Percentiles rank a stretch among this genome's conserved stretches.
phyloP scores from a whole-genome alignment of 768 basidiomycete genomes.

The Cyathus striatus region DNA sequence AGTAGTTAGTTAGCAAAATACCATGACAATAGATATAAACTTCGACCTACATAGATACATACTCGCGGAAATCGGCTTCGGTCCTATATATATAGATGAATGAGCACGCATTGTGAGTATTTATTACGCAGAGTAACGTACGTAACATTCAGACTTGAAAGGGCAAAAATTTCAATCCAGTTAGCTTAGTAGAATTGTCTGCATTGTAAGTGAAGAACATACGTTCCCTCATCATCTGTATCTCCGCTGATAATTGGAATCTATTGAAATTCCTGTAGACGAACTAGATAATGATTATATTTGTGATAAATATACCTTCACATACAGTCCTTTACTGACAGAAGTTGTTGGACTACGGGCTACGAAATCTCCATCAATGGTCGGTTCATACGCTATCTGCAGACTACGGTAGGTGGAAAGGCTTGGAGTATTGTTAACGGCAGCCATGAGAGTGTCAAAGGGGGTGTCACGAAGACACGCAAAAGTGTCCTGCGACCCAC shows the following conservation, averaged over 20 bases:
- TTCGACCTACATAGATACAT: conserved; percentile 10
- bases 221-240: conserved; percentile 39
- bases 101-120: conserved; percentile 8
- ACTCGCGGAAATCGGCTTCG: conserved; percentile 9
- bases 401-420: conserved; percentile 23
- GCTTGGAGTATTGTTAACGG: conserved; percentile 23
- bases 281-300: conserved; percentile 4
- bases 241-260: conserved; percentile 25
- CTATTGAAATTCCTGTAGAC: conserved; percentile 12
- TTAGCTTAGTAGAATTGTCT: not conserved
- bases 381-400: conserved; percentile 27
- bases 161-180: conserved; percentile 6
- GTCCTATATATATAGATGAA: conserved; percentile 12
- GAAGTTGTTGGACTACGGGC: conserved; percentile 21
- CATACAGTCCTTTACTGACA: conserved; percentile 26
- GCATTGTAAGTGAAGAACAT: conserved; percentile 7
- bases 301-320: conserved; percentile 17
- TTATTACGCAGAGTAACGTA: conserved; percentile 7
- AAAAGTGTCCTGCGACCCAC: conserved; percentile 16
- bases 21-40: not conserved
- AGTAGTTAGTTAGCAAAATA: not conserved
- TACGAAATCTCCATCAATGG: conserved; percentile 34
- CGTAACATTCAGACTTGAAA: conserved; percentile 15
- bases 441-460: conserved; percentile 19
- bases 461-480: conserved; percentile 27